These are phyloP conservation scores for Macrolepiota fuliginosa DNA, from an alignment of 768 basidiomycete species.

Conservation along the genomic window DNA sequence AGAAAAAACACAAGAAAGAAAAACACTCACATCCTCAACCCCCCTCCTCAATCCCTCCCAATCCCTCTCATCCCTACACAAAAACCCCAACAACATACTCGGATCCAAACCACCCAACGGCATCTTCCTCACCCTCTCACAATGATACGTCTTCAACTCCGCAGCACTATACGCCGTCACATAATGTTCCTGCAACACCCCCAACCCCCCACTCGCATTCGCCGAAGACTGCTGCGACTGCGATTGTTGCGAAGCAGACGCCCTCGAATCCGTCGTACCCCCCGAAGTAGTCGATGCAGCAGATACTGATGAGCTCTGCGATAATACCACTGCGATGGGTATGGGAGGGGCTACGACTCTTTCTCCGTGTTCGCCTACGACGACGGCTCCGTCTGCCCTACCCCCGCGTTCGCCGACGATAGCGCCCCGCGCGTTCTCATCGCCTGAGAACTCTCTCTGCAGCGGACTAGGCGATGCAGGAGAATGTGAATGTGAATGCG, in stretches of 20 bases:
- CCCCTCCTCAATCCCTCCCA: conserved; percentile 80
- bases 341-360: background rate
- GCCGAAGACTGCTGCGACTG: background rate
- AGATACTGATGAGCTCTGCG: conserved; percentile 14
- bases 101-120: conserved; percentile 87
- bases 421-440: conserved; percentile 1
- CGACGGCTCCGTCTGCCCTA: conserved; percentile 15
- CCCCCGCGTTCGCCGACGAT: conserved; percentile 21
- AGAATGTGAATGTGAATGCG: conserved; percentile 41
- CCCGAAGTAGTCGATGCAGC: conserved; percentile 20
- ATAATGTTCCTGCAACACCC: conserved; percentile 57
- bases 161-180: conserved; percentile 66
- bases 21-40: conserved; percentile 62
- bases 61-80: conserved; percentile 79
- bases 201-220: conserved; percentile 29
- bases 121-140: conserved; percentile 97
- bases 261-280: conserved; percentile 3
- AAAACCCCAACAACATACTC: conserved; percentile 94
- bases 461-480: conserved; percentile 64
- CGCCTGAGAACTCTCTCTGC: conserved; percentile 56
- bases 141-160: conserved; percentile 90
- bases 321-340: conserved; percentile 2
- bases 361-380: background rate
- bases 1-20: conserved; percentile 2
- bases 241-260: background rate